phyloP scores from a whole-genome alignment of 139 green algal genomes.

The Coelastrella sp. region DNA sequence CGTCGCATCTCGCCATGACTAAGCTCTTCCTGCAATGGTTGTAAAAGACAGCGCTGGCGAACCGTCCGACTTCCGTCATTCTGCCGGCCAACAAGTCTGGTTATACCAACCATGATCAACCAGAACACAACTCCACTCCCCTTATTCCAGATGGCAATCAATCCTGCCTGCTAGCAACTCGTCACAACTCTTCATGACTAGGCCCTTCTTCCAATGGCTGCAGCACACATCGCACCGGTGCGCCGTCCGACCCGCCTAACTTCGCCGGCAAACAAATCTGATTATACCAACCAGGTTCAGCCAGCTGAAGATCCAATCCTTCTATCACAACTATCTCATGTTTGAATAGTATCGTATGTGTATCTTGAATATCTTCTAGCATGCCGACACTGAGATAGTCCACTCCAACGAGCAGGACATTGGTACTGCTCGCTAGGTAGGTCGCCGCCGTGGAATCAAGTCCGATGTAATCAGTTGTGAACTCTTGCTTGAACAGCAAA shows the following conservation, averaged over 20 bases:
- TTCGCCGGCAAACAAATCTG: constrained; percentile 47
- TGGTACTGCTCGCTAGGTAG: constrained; percentile 8
- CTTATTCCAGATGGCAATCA: too few relatives aligned
- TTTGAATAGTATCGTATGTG: constrained; percentile 27
- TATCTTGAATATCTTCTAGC: constrained; percentile 29
- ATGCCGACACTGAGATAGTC: constrained; percentile 48
- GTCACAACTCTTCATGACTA: too few relatives aligned
- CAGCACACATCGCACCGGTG: constrained; percentile 51
- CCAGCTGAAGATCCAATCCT: constrained; percentile 40
- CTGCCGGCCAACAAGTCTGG: too few relatives aligned
- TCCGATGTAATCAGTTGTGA: constrained; percentile 32
- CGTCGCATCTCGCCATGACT: too few relatives aligned
- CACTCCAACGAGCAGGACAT: constrained; percentile 41
- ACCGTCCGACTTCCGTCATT: too few relatives aligned
- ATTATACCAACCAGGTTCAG: constrained; percentile 49
- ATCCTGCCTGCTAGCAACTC: too few relatives aligned
- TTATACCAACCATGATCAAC: too few relatives aligned
- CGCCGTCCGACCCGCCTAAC: constrained; percentile 50
- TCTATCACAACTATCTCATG: constrained; percentile 45
- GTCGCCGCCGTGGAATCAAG: constrained; percentile 30
- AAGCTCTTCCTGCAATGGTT: too few relatives aligned
- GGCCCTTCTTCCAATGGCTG: background rate
- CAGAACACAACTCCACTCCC: too few relatives aligned
- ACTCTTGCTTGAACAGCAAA: constrained; percentile 30
- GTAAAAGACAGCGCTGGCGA: too few relatives aligned